Base-by-base conservation (phyloP, 164 flowering plant genomes). In the Tetrastigma voinierianum region DNA sequence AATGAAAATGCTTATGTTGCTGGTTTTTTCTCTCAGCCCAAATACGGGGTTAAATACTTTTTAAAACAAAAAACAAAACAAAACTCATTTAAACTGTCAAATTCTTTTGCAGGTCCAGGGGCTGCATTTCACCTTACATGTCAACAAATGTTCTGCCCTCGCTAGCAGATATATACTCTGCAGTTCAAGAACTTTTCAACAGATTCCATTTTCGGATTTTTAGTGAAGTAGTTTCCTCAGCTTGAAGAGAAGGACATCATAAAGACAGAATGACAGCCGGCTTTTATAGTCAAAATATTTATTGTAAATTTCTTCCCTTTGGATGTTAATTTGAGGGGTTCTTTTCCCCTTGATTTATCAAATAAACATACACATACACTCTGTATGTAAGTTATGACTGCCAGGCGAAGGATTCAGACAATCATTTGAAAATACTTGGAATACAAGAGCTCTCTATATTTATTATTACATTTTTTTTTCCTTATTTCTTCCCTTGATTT, bases 111-210 rank as follows among this genome's bases (percentile, higher is more conserved):
- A 89, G 90, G 81, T 84, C n/a, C 78, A 77, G 61, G 61, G 91
- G 90, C 54, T 87, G 86, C 72, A 64, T 81, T 46, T 83, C 95
- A 0, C 93, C 96, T 12, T 90, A 90, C 77, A 81, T 88, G 84
- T 73, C 88, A 23, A 62, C 83, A 54, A 82, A 86, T 75, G 90
- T 80, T 55, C 57, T 85, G 46, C 68, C 87, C 11, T 40, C 77
- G 67, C 64, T 86, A 72, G 67, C 61, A 20, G 64, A 25, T 59
- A 46, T 14, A 40, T n/a, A n/a, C n/a, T n/a, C n/a, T 47, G 61
- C 51, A 46, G 4, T 40, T 21, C 43, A 47, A 32, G 18, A 20
- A 19, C 23, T 21, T 46, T 44, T 62, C 46, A 23, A n/a, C 19
- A 21, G 21, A 10, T 21, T 14, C 16, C 17, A 1, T 15, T 20